Percentiles rank a stretch among this genome's conserved stretches.
These are phyloP conservation scores for Erythrophleum fordii DNA, from an alignment of 306 rosid species.

Conservation along the genomic window DNA sequence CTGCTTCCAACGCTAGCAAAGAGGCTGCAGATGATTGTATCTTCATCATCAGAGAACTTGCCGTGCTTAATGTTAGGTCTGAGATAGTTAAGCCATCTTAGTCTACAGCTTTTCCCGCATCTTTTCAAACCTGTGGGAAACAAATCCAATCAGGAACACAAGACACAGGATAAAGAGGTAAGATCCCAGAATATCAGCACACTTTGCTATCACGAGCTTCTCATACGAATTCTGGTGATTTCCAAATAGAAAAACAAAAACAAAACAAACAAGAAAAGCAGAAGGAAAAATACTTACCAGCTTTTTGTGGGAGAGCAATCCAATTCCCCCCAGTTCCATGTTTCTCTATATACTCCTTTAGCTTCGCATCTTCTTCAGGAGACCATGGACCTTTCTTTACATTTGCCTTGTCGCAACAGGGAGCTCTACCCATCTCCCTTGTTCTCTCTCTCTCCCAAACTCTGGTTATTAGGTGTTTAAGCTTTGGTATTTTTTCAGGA, in stretches of 20 bases:
- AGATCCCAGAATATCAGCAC: neutral
- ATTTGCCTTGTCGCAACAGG: constrained; percentile 80
- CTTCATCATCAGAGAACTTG: constrained; percentile 74
- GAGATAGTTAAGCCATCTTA: constrained; percentile 82
- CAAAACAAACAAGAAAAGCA: no score
- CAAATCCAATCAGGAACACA: neutral
- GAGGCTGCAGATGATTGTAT: constrained; percentile 62
- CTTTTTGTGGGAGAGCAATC: constrained; percentile 84
- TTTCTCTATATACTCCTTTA: constrained; percentile 58
- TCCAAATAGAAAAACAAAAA: neutral
- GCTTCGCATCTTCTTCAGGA: constrained; percentile 79
- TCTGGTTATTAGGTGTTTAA: neutral
- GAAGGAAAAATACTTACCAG: constrained; percentile 42
- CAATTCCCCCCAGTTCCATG: constrained; percentile 80
- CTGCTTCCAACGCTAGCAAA: constrained; percentile 79
- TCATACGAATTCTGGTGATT: neutral
- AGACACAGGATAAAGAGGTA: neutral
- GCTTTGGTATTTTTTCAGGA: constrained; percentile 2
- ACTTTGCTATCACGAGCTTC: neutral
- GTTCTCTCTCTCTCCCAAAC: neutral
- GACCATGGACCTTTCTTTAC: constrained; percentile 91
- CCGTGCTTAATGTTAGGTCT: constrained; percentile 79
- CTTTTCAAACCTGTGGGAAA: constrained; percentile 61
- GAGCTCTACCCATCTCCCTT: constrained; percentile 71
- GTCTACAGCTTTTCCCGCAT: constrained; percentile 80